Evolutionary conservation across 2,329 filamentous ascomycete genomes (phyloP).

Genomic region (Ascocoryne sarcoides): DNA sequence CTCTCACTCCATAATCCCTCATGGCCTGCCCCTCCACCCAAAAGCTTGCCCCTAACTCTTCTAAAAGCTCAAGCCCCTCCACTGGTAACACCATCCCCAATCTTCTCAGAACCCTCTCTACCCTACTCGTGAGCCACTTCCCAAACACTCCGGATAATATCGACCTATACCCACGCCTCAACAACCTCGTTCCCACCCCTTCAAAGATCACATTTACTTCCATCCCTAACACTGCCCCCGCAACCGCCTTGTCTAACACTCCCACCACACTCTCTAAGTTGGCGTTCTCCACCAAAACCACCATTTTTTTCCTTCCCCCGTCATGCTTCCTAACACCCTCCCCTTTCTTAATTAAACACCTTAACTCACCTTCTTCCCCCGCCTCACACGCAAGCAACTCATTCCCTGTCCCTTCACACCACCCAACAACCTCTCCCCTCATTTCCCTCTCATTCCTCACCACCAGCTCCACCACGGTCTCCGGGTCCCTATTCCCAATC

Average conservation of each 20-base stretch:
- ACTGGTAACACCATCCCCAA: conserved; percentile 1
- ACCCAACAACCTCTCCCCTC: conserved; percentile 2
- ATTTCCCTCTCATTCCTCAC: conserved; percentile 6
- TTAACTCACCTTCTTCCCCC: conserved; percentile 1
- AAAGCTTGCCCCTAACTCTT: conserved; percentile 4
- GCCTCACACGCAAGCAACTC: conserved; percentile 2
- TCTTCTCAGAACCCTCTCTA: conserved; percentile 1
- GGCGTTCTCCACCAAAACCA: conserved; percentile 1
- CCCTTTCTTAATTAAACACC: conserved; percentile 8
- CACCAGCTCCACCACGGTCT: conserved; percentile 5
- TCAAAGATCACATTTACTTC: conserved; percentile 7
- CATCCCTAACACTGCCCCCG: conserved; percentile 6
- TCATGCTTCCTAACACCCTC: not conserved
- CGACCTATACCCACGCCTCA: conserved; percentile 5
- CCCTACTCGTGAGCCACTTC: not conserved
- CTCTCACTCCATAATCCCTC: not conserved
- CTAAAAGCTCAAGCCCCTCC: conserved; percentile 1
- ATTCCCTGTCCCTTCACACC: conserved; percentile 6
- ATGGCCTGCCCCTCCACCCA: conserved; percentile 1
- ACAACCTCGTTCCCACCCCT: conserved; percentile 2
- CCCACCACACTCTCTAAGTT: conserved; percentile 1
- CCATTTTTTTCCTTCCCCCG: conserved; percentile 1
- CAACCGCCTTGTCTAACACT: conserved; percentile 5
- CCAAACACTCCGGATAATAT: conserved; percentile 1
- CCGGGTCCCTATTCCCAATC: conserved; percentile 3